A percentile compares a stretch with the other conserved stretches of the same genome.
phyloP scores from a whole-genome alignment of 352 stramenopile species.

The Proteromonas lacertae region DNA sequence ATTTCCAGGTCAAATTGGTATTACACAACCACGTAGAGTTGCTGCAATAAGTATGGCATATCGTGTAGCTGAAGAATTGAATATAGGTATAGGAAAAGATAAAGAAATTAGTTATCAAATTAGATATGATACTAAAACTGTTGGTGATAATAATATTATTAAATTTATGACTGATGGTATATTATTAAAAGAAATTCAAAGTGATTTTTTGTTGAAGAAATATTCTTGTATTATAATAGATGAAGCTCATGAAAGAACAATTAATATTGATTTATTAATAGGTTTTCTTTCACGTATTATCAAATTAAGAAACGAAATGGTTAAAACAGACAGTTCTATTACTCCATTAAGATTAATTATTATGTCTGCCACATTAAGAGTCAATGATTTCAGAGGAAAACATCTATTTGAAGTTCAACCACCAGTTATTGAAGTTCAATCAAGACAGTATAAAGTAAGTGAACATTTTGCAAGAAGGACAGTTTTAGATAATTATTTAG shows the following conservation, averaged over 20 bases:
- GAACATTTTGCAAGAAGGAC: conserved; percentile 91
- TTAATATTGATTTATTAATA: conserved; percentile 81
- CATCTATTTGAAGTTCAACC: conserved; percentile 49
- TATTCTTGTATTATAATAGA: conserved; percentile 37
- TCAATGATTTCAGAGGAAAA: conserved; percentile 82
- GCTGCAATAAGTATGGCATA: conserved; percentile 86
- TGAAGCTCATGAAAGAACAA: conserved; percentile 78
- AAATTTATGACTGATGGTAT: too few species aligned
- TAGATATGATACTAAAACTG: conserved; percentile 68
- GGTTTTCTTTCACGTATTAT: conserved; percentile 64
- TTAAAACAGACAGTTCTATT: conserved; percentile 26
- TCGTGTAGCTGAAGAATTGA: conserved; percentile 81
- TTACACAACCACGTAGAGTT: conserved; percentile 87
- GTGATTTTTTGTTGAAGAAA: conserved; percentile 10
- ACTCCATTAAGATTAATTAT: conserved; percentile 45
- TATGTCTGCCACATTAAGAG: conserved; percentile 88
- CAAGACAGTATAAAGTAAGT: conserved; percentile 72
- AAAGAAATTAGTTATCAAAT: conserved; percentile 74
- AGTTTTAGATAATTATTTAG: conserved; percentile 78
- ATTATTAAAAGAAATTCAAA: conserved; percentile 47
- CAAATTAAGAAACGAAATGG: conserved; percentile 50
- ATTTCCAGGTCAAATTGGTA: conserved; percentile 30
- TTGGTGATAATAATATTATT: conserved; percentile 45
- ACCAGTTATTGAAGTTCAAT: conserved; percentile 57
- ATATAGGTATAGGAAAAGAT: conserved; percentile 14